Percentiles rank a stretch among this genome's conserved stretches.
Conservation (phyloP, 2,329 filamentous ascomycete species). For the Aspergillus tubingensis region DNA sequence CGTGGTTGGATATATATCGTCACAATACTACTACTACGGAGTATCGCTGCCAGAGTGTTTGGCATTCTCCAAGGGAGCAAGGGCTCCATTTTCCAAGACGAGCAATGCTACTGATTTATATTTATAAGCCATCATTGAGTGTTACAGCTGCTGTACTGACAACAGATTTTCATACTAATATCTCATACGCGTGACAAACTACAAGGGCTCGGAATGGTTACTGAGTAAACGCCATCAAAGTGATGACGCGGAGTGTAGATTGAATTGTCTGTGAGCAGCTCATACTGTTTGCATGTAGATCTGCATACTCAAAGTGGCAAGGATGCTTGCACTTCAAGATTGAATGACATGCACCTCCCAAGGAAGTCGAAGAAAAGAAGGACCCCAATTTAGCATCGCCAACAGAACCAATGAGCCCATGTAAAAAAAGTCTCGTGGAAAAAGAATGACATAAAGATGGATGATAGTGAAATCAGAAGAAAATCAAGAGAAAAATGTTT, state of each 20-base stretch:
- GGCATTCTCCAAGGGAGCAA: too few relatives aligned
- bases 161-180: too few relatives aligned
- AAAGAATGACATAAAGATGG: conserved; percentile 12
- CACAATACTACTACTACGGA: too few relatives aligned
- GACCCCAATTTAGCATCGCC: conserved; percentile 6
- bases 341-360: conserved; percentile 16
- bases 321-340: conserved; percentile 7
- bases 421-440: conserved; percentile 9
- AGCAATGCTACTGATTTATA: too few relatives aligned
- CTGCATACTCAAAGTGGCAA: neutral
- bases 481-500: conserved; percentile 14
- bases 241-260: conserved; percentile 19
- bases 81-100: too few relatives aligned
- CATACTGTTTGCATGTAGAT: conserved; percentile 1
- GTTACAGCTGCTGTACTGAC: too few relatives aligned
- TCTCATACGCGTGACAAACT: too few relatives aligned
- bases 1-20: neutral
- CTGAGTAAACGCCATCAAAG: neutral
- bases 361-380: neutral
- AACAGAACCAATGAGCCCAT: conserved; percentile 11
- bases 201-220: neutral
- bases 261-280: conserved; percentile 14
- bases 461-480: conserved; percentile 12
- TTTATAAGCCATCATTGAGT: too few relatives aligned
- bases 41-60: too few relatives aligned